Evolutionary conservation across 176 grass and related monocot genomes (phyloP).

Genomic region (Raddia distichophylla): DNA sequence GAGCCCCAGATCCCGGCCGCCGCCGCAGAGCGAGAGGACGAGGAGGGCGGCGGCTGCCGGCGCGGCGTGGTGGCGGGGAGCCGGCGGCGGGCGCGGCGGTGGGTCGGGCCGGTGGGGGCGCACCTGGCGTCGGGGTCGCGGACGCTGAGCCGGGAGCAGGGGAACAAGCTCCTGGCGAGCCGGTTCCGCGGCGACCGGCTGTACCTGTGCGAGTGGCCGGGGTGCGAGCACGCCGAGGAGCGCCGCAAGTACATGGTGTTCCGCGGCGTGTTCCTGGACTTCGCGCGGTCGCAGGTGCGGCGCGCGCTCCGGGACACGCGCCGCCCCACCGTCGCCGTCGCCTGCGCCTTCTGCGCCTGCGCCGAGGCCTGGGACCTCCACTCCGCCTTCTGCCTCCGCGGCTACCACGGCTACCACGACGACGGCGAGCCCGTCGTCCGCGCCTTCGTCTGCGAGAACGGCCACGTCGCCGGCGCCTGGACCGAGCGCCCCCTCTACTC

Average conservation of each 20-base stretch:
- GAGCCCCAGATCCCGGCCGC: slow-evolving; percentile 46
- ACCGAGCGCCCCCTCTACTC: slow-evolving; percentile 86
- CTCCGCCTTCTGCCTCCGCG: slow-evolving; percentile 88
- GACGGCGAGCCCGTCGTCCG: slow-evolving; percentile 93
- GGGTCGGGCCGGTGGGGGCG: slow-evolving; percentile 58
- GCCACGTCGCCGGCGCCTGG: slow-evolving; percentile 92
- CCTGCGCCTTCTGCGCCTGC: slow-evolving; percentile 82
- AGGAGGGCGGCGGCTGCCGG: too few relatives aligned
- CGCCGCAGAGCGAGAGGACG: too few relatives aligned
- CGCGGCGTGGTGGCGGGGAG: slow-evolving; percentile 44
- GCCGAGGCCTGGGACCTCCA: slow-evolving; percentile 84
- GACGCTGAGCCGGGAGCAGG: slow-evolving; percentile 84
- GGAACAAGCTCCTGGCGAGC: slow-evolving; percentile 86
- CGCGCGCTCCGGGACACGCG: slow-evolving; percentile 71
- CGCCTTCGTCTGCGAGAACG: slow-evolving; percentile 94
- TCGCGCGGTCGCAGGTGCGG: slow-evolving; percentile 76
- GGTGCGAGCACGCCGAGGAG: slow-evolving; percentile 82
- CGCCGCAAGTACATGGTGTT: slow-evolving; percentile 99
- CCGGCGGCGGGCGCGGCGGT: slow-evolving; percentile 23
- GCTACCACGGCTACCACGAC: slow-evolving; percentile 92
- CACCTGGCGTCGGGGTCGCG: slow-evolving; percentile 79
- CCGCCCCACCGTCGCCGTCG: slow-evolving; percentile 60
- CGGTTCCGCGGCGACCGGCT: slow-evolving; percentile 83
- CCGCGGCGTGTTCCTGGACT: slow-evolving; percentile 85
- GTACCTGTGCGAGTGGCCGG: slow-evolving; percentile 95